These are phyloP conservation scores for Neoboletus brunneissimus DNA, from an alignment of 768 basidiomycete genomes.

Conservation along the genomic window DNA sequence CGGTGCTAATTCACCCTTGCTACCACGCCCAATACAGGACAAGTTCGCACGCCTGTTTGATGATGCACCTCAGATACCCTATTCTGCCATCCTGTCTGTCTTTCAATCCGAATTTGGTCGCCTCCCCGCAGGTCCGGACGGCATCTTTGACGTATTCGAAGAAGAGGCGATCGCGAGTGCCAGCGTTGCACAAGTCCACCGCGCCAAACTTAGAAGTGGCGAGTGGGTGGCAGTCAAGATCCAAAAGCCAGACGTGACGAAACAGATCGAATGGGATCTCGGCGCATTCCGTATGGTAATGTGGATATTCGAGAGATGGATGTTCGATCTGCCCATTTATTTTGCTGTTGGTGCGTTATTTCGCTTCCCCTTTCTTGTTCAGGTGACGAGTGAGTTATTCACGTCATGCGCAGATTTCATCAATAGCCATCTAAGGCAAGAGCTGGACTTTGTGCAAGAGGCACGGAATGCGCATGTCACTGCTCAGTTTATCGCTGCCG, in stretches of 20 bases:
- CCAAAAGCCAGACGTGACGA: constrained; percentile 85
- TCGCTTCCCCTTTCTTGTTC: background rate
- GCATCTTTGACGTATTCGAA: constrained; percentile 79
- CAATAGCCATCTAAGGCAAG: constrained; percentile 75
- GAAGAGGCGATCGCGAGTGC: constrained; percentile 79
- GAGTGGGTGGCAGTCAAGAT: constrained; percentile 90
- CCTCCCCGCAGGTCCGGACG: constrained; percentile 61
- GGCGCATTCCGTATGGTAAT: constrained; percentile 66
- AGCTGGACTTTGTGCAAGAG: constrained; percentile 81
- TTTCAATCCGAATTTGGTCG: constrained; percentile 68
- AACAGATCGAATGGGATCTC: constrained; percentile 85
- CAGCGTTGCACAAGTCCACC: constrained; percentile 90
- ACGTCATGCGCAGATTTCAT: constrained; percentile 56
- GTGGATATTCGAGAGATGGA: constrained; percentile 75
- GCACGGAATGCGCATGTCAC: constrained; percentile 74
- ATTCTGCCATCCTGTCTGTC: constrained; percentile 62
- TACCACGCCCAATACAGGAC: constrained; percentile 79
- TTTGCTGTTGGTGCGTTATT: constrained; percentile 64
- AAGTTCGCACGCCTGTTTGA: constrained; percentile 86
- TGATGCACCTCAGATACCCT: constrained; percentile 82
- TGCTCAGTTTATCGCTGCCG: constrained; percentile 61
- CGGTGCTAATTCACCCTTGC: constrained; percentile 80
- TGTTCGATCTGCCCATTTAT: constrained; percentile 85
- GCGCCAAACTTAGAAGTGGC: constrained; percentile 53
- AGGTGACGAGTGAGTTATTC: background rate